These are phyloP conservation scores for Parathielavia appendiculata DNA, from an alignment of 495 filamentous ascomycete species.

Conservation along the genomic window DNA sequence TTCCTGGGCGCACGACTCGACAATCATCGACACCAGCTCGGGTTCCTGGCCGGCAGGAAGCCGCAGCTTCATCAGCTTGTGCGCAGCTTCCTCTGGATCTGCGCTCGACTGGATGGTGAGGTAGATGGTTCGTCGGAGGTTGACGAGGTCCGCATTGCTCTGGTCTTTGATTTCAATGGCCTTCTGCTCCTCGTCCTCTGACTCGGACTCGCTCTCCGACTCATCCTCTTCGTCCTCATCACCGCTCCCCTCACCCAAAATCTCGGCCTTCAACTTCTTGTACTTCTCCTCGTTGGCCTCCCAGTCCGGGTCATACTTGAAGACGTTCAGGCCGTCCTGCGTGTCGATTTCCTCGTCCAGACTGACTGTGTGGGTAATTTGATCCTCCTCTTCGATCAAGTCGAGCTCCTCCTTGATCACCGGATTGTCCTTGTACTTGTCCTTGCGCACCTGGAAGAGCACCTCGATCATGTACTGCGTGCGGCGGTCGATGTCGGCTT, in stretches of 20 bases:
- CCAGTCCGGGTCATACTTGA: constrained; percentile 88
- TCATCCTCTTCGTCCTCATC: constrained; percentile 67
- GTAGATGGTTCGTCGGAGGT: constrained; percentile 90
- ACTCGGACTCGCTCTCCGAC: constrained; percentile 74
- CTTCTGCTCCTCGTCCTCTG: constrained; percentile 62
- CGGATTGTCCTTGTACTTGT: constrained; percentile 91
- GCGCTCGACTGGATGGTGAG: constrained; percentile 93
- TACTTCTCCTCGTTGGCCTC: constrained; percentile 89
- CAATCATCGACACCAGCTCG: constrained; percentile 91
- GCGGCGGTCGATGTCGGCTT: constrained; percentile 91
- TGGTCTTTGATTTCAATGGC: constrained; percentile 94
- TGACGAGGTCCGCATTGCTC: constrained; percentile 90
- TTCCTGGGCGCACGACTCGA: constrained; percentile 93
- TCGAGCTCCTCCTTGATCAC: constrained; percentile 90
- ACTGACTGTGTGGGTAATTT: constrained; percentile 79
- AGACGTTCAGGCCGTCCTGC: constrained; percentile 84
- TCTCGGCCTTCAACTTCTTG: constrained; percentile 82
- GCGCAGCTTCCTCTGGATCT: constrained; percentile 90
- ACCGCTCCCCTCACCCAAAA: constrained; percentile 84
- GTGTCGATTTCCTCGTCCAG: constrained; percentile 78
- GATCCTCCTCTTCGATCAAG: constrained; percentile 93
- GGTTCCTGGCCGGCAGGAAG: constrained; percentile 83
- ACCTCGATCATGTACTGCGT: constrained; percentile 99
- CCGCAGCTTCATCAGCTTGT: constrained; percentile 90
- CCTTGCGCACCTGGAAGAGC: constrained; percentile 92